Conservation (phyloP, 2,329 filamentous ascomycete species). For the Dactylellina cionopaga region DNA sequence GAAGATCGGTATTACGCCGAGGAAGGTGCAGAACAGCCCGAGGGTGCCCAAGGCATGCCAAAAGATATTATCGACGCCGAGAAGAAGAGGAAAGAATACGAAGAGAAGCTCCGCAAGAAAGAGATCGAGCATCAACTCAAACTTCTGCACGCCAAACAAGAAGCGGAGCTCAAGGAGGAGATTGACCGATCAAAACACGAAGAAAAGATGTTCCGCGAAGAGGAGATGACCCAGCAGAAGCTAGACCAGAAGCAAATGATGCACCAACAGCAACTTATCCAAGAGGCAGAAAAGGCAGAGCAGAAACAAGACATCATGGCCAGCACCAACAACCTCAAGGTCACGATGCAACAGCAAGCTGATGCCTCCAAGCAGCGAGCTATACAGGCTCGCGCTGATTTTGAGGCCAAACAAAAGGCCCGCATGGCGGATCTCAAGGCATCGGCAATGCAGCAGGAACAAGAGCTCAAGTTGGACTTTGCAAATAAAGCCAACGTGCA, state of each 20-base stretch:
- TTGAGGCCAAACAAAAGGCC: not conserved
- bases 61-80: slow-evolving; percentile 20
- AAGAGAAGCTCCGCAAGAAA: slow-evolving; percentile 9
- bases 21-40: slow-evolving; percentile 22
- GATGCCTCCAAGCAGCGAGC: slow-evolving; percentile 3
- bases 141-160: slow-evolving; percentile 12
- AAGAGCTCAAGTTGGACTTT: slow-evolving; percentile 15
- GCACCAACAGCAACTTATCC: slow-evolving; percentile 16
- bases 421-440: slow-evolving; percentile 14
- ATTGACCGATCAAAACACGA: slow-evolving; percentile 19
- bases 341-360: not conserved
- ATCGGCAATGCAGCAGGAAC: slow-evolving; percentile 4
- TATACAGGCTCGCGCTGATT: slow-evolving; percentile 8
- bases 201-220: slow-evolving; percentile 25
- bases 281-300: slow-evolving; percentile 16
- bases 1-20: slow-evolving; percentile 18
- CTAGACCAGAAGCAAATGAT: slow-evolving; percentile 17
- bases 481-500: slow-evolving; percentile 5
- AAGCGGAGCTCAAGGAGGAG: slow-evolving; percentile 12
- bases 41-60: not conserved
- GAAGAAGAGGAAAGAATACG: slow-evolving; percentile 16
- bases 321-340: slow-evolving; percentile 10
- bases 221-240: slow-evolving; percentile 2
- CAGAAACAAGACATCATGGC: slow-evolving; percentile 13
- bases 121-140: slow-evolving; percentile 18